Conservation (phyloP, 495 filamentous ascomycete species). For the Amphirosellinia nigrospora region DNA sequence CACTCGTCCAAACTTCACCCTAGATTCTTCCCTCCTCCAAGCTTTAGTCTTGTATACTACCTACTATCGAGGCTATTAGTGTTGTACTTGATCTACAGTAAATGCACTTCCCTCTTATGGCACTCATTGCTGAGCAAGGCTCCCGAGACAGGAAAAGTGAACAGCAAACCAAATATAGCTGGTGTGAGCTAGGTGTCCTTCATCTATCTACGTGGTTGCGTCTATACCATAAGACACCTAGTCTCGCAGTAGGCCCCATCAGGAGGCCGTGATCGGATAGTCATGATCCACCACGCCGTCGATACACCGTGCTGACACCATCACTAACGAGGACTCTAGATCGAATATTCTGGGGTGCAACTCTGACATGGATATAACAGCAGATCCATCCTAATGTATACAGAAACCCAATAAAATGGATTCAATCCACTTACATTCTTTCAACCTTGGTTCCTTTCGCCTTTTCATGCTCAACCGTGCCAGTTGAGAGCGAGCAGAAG, state of each 20-base stretch:
- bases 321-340: not conserved
- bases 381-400: not conserved
- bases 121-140: not conserved
- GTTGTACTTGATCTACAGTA: too few relatives aligned
- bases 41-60: too few relatives aligned
- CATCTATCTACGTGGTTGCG: not conserved
- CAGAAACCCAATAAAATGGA: not conserved
- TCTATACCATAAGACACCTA: not conserved
- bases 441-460: not conserved
- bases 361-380: not conserved
- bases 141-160: not conserved
- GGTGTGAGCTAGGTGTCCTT: not conserved
- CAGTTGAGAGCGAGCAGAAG: not conserved
- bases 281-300: not conserved
- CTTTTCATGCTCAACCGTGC: not conserved
- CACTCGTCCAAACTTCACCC: too few relatives aligned
- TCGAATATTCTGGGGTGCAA: not conserved
- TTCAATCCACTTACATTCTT: not conserved
- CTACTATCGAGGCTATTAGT: too few relatives aligned
- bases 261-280: constrained; percentile 1
- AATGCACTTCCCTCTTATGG: too few relatives aligned
- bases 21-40: too few relatives aligned
- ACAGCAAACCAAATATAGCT: not conserved
- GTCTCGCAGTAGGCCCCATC: not conserved
- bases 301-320: not conserved